These are phyloP conservation scores for Lenzites betulinus DNA, from an alignment of 768 basidiomycete species.

Conservation along the genomic window DNA sequence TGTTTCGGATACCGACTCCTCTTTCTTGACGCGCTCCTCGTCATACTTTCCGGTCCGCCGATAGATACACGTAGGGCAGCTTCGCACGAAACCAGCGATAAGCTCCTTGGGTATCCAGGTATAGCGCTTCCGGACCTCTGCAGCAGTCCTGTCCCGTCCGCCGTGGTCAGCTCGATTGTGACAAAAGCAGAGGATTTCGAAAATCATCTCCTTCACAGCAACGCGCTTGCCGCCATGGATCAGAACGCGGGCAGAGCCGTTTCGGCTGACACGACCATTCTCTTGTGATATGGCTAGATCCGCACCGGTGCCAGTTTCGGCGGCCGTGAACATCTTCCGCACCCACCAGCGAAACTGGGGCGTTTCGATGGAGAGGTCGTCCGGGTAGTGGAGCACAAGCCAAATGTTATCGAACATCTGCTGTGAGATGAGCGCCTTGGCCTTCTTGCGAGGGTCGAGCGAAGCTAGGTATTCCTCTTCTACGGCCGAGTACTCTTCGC, in stretches of 20 bases:
- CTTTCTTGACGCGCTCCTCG: neutral
- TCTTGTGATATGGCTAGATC: neutral
- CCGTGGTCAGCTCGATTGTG: slow-evolving; percentile 69
- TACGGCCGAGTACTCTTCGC: slow-evolving; percentile 58
- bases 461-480: slow-evolving; percentile 59
- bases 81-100: slow-evolving; percentile 74
- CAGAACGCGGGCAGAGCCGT: slow-evolving; percentile 46
- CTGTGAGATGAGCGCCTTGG: slow-evolving; percentile 75
- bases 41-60: slow-evolving; percentile 39
- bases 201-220: slow-evolving; percentile 76
- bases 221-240: slow-evolving; percentile 74
- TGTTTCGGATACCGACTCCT: neutral
- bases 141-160: slow-evolving; percentile 78
- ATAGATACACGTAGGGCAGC: slow-evolving; percentile 72
- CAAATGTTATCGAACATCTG: slow-evolving; percentile 72
- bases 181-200: slow-evolving; percentile 73
- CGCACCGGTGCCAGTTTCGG: slow-evolving; percentile 6
- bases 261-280: neutral
- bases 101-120: slow-evolving; percentile 87
- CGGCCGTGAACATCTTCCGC: slow-evolving; percentile 73
- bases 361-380: slow-evolving; percentile 45
- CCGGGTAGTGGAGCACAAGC: slow-evolving; percentile 61
- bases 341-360: slow-evolving; percentile 85
- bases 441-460: slow-evolving; percentile 57
- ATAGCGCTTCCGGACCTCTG: slow-evolving; percentile 65